Evolutionary conservation across 1,139 yeast genomes (phyloP).

Genomic region (Blastobotrys capitulatus): DNA sequence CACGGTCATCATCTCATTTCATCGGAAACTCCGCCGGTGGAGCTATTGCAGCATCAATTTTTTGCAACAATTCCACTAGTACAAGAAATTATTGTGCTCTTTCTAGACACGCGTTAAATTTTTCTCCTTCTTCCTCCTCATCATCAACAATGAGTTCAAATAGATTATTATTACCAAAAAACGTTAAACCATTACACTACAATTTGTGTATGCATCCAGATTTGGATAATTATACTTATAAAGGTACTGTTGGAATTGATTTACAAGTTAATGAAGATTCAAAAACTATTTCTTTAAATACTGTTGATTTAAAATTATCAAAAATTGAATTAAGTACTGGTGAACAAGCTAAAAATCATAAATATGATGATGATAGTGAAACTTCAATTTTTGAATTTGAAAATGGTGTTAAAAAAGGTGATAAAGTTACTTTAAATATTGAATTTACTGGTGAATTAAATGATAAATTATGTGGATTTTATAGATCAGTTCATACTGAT

Average conservation of each 20-base stretch:
- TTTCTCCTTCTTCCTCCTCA: not conserved
- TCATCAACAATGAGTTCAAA: not conserved
- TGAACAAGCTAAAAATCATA: conserved; percentile 12
- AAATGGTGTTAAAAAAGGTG: conserved; percentile 43
- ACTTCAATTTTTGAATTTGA: conserved; percentile 57
- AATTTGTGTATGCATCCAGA: conserved; percentile 68
- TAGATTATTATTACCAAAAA: conserved; percentile 64
- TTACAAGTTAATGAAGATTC: conserved; percentile 56
- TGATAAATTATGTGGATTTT: conserved; percentile 76
- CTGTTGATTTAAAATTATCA: conserved; percentile 58
- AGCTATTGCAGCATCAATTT: too few species aligned
- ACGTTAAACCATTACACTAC: conserved; percentile 70
- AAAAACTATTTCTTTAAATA: conserved; percentile 50
- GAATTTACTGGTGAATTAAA: conserved; percentile 66
- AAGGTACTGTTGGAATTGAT: conserved; percentile 61
- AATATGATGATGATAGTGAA: conserved; percentile 52
- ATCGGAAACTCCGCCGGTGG: too few species aligned
- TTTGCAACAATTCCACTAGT: too few species aligned
- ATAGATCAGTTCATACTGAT: conserved; percentile 67
- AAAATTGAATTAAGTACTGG: conserved; percentile 8
- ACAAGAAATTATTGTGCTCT: conserved; percentile 1
- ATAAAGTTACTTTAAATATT: conserved; percentile 43
- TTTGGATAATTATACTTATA: conserved; percentile 62
- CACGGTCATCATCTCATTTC: too few species aligned
- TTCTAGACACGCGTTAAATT: not conserved